These are phyloP conservation scores for Chlorella variabilis DNA, from an alignment of 163 green algal species.

Conservation along the genomic window DNA sequence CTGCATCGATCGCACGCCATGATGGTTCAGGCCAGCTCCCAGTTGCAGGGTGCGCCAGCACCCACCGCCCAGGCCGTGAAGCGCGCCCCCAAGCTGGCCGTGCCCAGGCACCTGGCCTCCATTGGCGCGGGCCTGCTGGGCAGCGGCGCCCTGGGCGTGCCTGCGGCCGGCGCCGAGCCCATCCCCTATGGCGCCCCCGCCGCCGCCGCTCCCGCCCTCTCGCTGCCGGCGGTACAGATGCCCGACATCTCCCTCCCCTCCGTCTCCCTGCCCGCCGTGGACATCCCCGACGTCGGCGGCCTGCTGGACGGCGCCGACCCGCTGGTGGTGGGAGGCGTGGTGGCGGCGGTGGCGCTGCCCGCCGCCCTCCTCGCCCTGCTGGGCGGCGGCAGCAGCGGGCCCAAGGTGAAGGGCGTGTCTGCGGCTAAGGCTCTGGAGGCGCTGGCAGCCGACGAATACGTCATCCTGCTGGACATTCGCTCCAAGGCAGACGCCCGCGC, in stretches of 20 bases:
- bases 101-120: background rate
- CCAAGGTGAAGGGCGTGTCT: constrained; percentile 46
- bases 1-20: background rate
- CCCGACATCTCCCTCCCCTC: constrained; percentile 9
- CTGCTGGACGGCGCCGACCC: constrained; percentile 7
- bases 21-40: background rate
- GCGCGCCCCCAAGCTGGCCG: background rate
- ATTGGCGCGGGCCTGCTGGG: background rate
- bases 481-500: constrained; percentile 46
- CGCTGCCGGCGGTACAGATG: constrained; percentile 5
- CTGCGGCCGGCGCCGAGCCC: background rate
- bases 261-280: constrained; percentile 11
- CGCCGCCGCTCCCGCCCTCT: background rate
- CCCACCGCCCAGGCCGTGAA: background rate
- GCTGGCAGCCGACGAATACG: constrained; percentile 27
- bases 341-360: constrained; percentile 34
- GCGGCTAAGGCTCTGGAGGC: constrained; percentile 45
- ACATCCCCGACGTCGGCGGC: constrained; percentile 7
- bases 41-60: constrained; percentile 7
- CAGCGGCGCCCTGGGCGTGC: background rate
- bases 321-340: constrained; percentile 38
- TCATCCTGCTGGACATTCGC: constrained; percentile 56
- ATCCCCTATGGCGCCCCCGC: background rate
- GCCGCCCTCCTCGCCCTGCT: constrained; percentile 31
- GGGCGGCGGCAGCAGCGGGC: constrained; percentile 19